Conservation (phyloP, 768 basidiomycete genomes). For the Trametes maxima region DNA sequence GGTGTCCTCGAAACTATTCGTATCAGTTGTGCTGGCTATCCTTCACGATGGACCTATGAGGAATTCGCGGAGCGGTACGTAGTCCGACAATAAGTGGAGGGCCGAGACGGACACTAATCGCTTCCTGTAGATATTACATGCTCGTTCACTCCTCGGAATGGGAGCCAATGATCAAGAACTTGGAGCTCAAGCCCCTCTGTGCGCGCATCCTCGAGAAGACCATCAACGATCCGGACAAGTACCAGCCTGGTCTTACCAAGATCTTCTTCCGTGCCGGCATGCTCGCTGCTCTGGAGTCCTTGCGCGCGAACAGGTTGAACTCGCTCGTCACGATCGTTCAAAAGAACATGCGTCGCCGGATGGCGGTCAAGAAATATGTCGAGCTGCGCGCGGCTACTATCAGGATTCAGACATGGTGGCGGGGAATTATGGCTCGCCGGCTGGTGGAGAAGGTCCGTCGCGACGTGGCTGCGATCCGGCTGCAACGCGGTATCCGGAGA, state of each 20-base stretch:
- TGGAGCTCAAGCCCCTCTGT: conserved; percentile 83
- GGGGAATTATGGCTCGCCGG: conserved; percentile 76
- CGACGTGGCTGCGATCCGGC: conserved; percentile 70
- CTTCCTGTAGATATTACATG: conserved; percentile 85
- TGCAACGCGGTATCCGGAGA: conserved; percentile 74
- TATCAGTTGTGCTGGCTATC: conserved; percentile 98
- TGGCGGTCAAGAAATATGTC: conserved; percentile 82
- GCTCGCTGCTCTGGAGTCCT: conserved; percentile 92
- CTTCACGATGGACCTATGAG: conserved; percentile 96
- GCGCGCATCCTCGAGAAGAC: conserved; percentile 81
- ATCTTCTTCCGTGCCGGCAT: conserved; percentile 99
- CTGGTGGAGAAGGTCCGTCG: conserved; percentile 72
- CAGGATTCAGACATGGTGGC: conserved; percentile 93
- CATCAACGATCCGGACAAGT: conserved; percentile 93
- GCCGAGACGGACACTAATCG: background rate
- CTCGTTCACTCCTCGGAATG: conserved; percentile 86
- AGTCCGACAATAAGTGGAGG: background rate
- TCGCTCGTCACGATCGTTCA: conserved; percentile 93
- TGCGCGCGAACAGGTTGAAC: conserved; percentile 87
- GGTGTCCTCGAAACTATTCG: conserved; percentile 99
- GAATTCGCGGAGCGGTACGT: conserved; percentile 96
- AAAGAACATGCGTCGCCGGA: conserved; percentile 90
- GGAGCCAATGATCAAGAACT: conserved; percentile 80
- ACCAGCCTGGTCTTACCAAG: conserved; percentile 95
- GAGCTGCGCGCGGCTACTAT: conserved; percentile 73